These are phyloP conservation scores for Kwoniella sp. DNA, from an alignment of 768 basidiomycete species.

Conservation along the genomic window DNA sequence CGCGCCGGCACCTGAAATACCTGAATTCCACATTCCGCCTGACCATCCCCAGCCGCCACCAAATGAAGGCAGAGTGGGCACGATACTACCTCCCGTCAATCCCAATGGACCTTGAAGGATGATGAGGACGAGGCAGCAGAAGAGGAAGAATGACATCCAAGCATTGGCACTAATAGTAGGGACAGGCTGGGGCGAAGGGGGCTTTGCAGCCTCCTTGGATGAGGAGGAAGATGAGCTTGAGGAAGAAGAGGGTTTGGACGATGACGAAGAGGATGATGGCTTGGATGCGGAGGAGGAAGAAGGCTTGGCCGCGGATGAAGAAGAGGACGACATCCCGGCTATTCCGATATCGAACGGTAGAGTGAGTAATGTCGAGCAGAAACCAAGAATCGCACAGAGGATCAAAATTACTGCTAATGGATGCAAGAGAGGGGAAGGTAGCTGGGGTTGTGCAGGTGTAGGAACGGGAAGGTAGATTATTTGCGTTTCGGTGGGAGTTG, in stretches of 20 bases:
- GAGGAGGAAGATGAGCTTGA: slow-evolving; percentile 22
- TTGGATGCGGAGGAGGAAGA: slow-evolving; percentile 13
- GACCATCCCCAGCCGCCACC: background rate
- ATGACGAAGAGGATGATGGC: slow-evolving; percentile 19
- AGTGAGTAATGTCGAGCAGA: slow-evolving; percentile 9
- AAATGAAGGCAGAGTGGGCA: slow-evolving; percentile 13
- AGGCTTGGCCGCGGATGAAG: slow-evolving; percentile 23
- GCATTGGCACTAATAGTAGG: slow-evolving; percentile 44
- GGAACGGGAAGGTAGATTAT: slow-evolving; percentile 12
- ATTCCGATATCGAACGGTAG: slow-evolving; percentile 13
- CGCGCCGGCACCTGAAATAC: background rate
- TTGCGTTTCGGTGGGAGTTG: slow-evolving; percentile 1
- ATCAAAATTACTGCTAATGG: slow-evolving; percentile 16
- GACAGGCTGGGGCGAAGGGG: slow-evolving; percentile 29
- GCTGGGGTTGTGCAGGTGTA: background rate
- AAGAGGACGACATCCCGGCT: slow-evolving; percentile 22
- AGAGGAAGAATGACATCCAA: slow-evolving; percentile 52
- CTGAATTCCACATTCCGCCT: slow-evolving; percentile 3
- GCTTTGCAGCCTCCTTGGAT: slow-evolving; percentile 7
- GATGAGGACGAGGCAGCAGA: slow-evolving; percentile 47
- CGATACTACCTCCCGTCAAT: slow-evolving; percentile 19
- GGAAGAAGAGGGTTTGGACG: slow-evolving; percentile 19
- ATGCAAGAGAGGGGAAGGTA: slow-evolving; percentile 7
- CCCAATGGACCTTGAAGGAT: slow-evolving; percentile 52
- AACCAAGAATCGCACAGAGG: slow-evolving; percentile 20